Evolutionary conservation across 495 filamentous ascomycete genomes (phyloP).

Genomic region (Trichoderma erinaceum): DNA sequence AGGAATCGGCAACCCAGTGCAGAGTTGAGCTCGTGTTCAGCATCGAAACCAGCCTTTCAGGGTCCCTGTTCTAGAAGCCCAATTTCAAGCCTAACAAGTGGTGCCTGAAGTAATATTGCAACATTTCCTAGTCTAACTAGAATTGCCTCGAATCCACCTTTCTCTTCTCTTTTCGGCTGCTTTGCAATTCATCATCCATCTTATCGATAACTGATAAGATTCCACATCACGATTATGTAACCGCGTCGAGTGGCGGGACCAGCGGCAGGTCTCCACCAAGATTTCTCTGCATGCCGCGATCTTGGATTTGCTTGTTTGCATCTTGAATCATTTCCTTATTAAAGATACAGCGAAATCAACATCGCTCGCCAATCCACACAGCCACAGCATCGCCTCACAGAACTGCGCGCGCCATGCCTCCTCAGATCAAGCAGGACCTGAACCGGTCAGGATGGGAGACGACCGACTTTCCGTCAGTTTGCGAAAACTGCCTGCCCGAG

Average conservation of each 20-base stretch:
- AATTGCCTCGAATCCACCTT: neutral
- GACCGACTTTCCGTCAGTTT: conserved; percentile 70
- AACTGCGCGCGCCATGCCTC: conserved; percentile 36
- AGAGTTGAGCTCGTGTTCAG: no score
- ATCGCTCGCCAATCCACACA: conserved; percentile 2
- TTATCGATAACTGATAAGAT: conserved; percentile 3
- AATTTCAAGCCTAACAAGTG: neutral
- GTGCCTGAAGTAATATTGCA: neutral
- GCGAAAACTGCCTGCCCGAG: conserved; percentile 77
- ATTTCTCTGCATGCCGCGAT: conserved; percentile 8
- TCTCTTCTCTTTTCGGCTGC: neutral
- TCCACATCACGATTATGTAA: conserved; percentile 10
- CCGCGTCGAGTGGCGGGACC: neutral
- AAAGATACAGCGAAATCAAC: neutral
- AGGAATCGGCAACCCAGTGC: no score
- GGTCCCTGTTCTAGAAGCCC: neutral
- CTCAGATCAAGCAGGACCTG: conserved; percentile 87
- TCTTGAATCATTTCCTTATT: no score
- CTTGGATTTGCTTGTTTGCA: neutral
- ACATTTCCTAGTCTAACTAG: neutral
- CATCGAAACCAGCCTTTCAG: no score
- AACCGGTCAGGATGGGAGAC: conserved; percentile 96
- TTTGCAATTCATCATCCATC: neutral
- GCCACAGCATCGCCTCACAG: no score
- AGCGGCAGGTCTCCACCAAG: conserved; percentile 9